A percentile compares a stretch with the other conserved stretches of the same genome.
Evolutionary conservation across 2,329 filamentous ascomycete species (phyloP).

Genomic region (Neoascochyta sp.): DNA sequence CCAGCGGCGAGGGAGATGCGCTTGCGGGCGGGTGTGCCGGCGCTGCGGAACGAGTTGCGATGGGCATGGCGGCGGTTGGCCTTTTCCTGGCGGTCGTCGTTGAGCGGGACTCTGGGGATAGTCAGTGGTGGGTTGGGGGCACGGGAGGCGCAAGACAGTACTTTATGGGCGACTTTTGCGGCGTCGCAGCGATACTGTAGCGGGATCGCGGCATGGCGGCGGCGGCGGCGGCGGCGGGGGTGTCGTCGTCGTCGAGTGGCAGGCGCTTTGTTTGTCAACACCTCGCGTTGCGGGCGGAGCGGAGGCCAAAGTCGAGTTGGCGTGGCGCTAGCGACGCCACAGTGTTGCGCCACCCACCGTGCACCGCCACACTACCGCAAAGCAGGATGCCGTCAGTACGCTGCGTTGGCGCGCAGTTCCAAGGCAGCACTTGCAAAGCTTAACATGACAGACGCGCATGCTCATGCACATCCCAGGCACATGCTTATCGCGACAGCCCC

Average conservation of each 20-base stretch:
- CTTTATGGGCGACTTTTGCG: conserved; percentile 45
- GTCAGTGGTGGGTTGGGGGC: conserved; percentile 2
- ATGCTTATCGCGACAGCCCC: too few species aligned
- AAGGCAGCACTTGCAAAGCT: too few species aligned
- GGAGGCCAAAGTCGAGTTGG: background rate
- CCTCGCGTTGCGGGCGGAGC: background rate
- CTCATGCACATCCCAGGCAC: too few species aligned
- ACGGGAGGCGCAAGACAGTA: conserved; percentile 8
- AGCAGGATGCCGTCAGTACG: too few species aligned
- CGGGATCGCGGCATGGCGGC: conserved; percentile 54
- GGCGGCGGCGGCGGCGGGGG: conserved; percentile 10
- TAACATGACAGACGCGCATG: too few species aligned
- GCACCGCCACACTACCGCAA: too few species aligned
- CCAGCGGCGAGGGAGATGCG: conserved; percentile 53
- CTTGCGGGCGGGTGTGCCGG: conserved; percentile 69
- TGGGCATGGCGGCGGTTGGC: conserved; percentile 86
- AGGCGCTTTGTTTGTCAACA: conserved; percentile 24
- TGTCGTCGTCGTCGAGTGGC: conserved; percentile 9
- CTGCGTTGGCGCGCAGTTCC: too few species aligned
- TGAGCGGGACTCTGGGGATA: conserved; percentile 74
- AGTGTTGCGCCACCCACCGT: too few species aligned
- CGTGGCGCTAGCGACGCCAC: too few species aligned
- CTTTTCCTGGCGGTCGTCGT: conserved; percentile 92
- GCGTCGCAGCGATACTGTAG: conserved; percentile 44
- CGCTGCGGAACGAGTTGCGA: conserved; percentile 85